Evolutionary conservation across 1,284 basidiomycete species (phyloP).

Genomic region (Sutorius eximius): DNA sequence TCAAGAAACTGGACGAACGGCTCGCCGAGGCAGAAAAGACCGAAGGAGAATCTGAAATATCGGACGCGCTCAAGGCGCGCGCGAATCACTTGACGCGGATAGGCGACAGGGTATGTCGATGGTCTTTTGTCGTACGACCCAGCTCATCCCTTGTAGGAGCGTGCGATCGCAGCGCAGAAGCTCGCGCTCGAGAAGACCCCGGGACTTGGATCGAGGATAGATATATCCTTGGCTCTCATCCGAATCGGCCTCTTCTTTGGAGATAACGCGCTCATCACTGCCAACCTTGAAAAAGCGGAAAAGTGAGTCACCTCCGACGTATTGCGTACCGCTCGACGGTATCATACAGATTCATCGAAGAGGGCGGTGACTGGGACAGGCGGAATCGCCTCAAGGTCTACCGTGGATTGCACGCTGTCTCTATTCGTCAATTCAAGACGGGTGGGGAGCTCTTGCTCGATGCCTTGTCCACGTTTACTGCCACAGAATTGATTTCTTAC

Average conservation of each 20-base stretch:
- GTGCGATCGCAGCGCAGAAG: slow-evolving; percentile 77
- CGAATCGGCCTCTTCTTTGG: slow-evolving; percentile 92
- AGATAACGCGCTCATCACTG: slow-evolving; percentile 74
- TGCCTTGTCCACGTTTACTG: slow-evolving; percentile 92
- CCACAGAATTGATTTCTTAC: slow-evolving; percentile 86
- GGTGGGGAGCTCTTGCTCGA: slow-evolving; percentile 82
- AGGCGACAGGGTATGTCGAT: slow-evolving; percentile 77
- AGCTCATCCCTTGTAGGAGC: slow-evolving; percentile 49
- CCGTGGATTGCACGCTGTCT: slow-evolving; percentile 82
- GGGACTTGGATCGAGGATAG: slow-evolving; percentile 91
- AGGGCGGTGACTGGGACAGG: slow-evolving; percentile 98
- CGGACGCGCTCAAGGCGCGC: slow-evolving; percentile 78
- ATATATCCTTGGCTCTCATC: slow-evolving; percentile 87
- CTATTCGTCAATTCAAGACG: slow-evolving; percentile 81
- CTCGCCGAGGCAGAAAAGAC: slow-evolving; percentile 87
- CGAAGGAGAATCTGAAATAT: slow-evolving; percentile 92
- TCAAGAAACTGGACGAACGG: slow-evolving; percentile 77
- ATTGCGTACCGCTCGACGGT: not conserved
- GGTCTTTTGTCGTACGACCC: not conserved
- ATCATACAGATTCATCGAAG: slow-evolving; percentile 75
- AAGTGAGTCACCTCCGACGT: slow-evolving; percentile 49
- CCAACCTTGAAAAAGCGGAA: slow-evolving; percentile 80
- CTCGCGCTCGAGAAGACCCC: slow-evolving; percentile 90
- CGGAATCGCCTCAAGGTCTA: slow-evolving; percentile 97
- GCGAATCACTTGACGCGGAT: slow-evolving; percentile 89